Evolutionary conservation across 2,329 filamentous ascomycete species (phyloP), one percentile per base, ranked within the genome.

Genomic region (Aspergillus sp.): DNA sequence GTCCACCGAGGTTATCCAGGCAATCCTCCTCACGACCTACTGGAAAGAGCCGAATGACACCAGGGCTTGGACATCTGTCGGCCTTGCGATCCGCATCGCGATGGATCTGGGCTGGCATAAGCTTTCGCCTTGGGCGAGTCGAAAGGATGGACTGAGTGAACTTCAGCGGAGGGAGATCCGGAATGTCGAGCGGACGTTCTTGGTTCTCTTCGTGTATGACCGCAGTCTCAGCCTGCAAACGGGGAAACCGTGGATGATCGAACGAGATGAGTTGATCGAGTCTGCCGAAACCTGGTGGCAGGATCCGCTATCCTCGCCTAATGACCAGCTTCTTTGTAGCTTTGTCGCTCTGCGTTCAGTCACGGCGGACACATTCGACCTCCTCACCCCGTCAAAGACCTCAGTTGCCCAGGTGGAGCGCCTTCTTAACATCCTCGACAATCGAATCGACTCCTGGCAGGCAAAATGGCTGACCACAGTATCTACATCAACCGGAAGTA

Each of bases 41-140:
- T 52, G 50, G 50, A 52, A 52, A 23, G 50, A 52, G 31, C 50
- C 50, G 8, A 52, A 52, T 22, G 50, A 52, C 31, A 52, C 50
- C 4, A 4, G 50, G 15, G 50, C 50, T 3, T 52, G 50, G 50
- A 52, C 30, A 13, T 52, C 50, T 1, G 50, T 52, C 19, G 50
- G 50, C 50, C 50, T 52, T 23, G 50, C 50, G 28, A 52, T 52
- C 30, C 50, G 50, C 15, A 52, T 52, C 9, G 50, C 50, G 8
- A 38, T 52, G 30, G 50, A 52, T 6, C 15, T 52, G 1, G 50
- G 50, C 28, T 52, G 50, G 50, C 50, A 52, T 38, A 25, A 41
- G 19, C 30, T 52, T 4, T 38, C 50, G 7, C 50, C 50, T n/a
- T 13, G 7, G 3, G 17, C 7, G 8, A 52, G 30, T 41, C 50